Base-by-base conservation (phyloP, 495 filamentous ascomycete species). In the Echria macrotheca region DNA sequence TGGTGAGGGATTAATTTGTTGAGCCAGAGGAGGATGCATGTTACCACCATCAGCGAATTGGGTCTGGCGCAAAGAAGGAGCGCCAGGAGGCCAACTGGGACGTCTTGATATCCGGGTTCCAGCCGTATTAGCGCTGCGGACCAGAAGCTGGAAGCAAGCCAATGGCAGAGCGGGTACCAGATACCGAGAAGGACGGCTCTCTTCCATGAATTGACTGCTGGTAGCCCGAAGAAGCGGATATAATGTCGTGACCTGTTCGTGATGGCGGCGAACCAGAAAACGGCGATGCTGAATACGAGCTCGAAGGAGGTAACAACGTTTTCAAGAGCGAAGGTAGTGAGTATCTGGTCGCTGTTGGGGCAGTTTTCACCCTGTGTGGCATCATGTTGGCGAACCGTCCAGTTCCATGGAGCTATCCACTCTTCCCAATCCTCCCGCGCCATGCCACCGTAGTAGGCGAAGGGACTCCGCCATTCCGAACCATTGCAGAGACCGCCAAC, bases 391-490 rank as follows among this genome's bases (percentile, higher is more conserved):
- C n/a, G 19, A n/a, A 48, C 45, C 4, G 45, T 48, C 45, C 45
- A 48, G 24, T 48, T 48, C 45, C 45, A 48, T 23, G 45, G 45
- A 19, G 25, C 33, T 22, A 48, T 40, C 45, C 45, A 48, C 35
- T 48, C 45, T 7, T 22, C 35, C 45, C 45, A 48, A 31, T 48
- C 45, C 12, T 38, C 8, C 15, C 12, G n/a, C n/a, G 45, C 45
- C 45, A 48, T 48, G 35, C 35, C 33, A n/a, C 45, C 45, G 45
- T 40, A 48, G 25, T 39, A 48, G 6, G 9, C 45, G 17, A 48
- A 48, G 5, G 45, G 45, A 6, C 12, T 15, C 5, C 45, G 45
- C 45, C 45, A 48, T 21, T 36, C 45, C 7, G 45, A 39, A 6
- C 45, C 45, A 23, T 48, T 48, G 35, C 45, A 48, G 10, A 48